A percentile compares a stretch with the other conserved stretches of the same genome.
Conservation (phyloP, 1,139 yeast species). For the Candida sp. region DNA sequence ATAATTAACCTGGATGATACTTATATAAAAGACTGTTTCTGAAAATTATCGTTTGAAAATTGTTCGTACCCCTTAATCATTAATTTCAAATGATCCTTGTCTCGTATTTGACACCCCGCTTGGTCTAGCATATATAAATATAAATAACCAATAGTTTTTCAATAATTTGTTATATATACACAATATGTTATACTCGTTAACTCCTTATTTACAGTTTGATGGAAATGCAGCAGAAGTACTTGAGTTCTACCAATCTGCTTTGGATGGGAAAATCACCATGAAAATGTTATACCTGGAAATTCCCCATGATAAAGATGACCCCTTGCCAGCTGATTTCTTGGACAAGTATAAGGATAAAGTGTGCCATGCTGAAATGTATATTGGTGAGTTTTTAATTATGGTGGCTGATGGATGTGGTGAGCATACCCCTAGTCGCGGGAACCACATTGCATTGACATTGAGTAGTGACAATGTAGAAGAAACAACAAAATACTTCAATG, state of each 20-base stretch:
- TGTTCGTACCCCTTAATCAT: too few species aligned
- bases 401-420: neutral
- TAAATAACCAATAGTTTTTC: too few species aligned
- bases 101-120: too few species aligned
- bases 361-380: neutral
- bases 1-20: too few species aligned
- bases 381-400: neutral
- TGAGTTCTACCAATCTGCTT: neutral
- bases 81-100: too few species aligned
- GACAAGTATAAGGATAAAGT: neutral
- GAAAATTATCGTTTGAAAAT: too few species aligned
- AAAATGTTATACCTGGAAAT: neutral
- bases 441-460: neutral
- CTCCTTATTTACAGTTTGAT: conserved; percentile 2
- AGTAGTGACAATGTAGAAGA: neutral
- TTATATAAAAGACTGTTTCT: too few species aligned
- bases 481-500: neutral
- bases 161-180: too few species aligned
- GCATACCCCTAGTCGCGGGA: neutral
- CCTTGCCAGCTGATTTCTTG: neutral
- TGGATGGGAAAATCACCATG: neutral
- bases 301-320: neutral
- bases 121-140: too few species aligned
- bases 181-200: neutral
- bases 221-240: neutral